Evolutionary conservation across 73 alveolate genomes (phyloP).

Genomic region (Paramecium sexaurelia): DNA sequence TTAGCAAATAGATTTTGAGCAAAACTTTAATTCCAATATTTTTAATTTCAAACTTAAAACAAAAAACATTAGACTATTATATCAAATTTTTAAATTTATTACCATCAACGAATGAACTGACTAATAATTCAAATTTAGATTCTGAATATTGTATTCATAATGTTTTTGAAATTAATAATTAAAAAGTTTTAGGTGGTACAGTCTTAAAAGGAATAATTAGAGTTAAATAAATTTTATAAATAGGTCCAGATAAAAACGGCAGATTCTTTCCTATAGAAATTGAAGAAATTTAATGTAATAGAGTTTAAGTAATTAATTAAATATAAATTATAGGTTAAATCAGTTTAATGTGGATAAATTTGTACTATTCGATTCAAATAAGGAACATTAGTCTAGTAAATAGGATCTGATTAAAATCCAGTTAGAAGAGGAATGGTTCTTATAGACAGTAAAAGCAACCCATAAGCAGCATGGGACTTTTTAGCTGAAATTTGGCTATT

Average conservation of each 20-base stretch:
- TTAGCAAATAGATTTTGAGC: constrained; percentile 75
- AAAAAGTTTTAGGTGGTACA: constrained; percentile 86
- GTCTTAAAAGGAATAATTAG: constrained; percentile 86
- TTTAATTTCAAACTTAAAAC: constrained; percentile 75
- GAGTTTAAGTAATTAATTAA: constrained; percentile 67
- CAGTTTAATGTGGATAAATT: constrained; percentile 90
- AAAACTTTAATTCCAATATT: constrained; percentile 83
- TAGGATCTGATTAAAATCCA: constrained; percentile 79
- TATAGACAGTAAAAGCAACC: constrained; percentile 80
- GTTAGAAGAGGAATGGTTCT: constrained; percentile 92
- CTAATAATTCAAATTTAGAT: constrained; percentile 70
- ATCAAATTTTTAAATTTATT: constrained; percentile 80
- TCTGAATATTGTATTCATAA: constrained; percentile 89
- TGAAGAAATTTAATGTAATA: constrained; percentile 86
- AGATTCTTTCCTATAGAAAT: constrained; percentile 86
- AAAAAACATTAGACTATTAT: constrained; percentile 81
- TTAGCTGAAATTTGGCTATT: constrained; percentile 89
- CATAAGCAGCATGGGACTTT: constrained; percentile 89
- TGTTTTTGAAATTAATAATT: constrained; percentile 76
- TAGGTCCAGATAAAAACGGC: constrained; percentile 95
- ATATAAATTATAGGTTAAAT: constrained; percentile 50
- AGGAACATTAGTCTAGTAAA: constrained; percentile 66
- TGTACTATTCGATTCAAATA: constrained; percentile 78
- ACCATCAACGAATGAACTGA: constrained; percentile 76
- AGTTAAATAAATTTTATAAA: constrained; percentile 72